These are phyloP conservation scores for Botrytis elliptica DNA, from an alignment of 2,329 filamentous ascomycete species.

Conservation along the genomic window DNA sequence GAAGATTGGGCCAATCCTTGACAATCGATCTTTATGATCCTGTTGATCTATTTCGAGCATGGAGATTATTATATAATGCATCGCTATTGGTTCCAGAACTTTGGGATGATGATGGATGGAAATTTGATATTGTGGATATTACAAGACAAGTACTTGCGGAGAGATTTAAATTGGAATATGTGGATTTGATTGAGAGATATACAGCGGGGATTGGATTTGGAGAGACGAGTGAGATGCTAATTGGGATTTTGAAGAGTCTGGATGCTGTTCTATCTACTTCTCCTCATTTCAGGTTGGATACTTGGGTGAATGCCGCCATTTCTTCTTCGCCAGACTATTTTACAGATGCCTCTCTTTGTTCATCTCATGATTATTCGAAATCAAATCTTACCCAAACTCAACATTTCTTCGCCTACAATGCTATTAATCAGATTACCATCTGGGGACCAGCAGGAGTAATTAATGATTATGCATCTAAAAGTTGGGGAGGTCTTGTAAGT, in stretches of 20 bases:
- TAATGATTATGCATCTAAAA: constrained; percentile 50
- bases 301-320: background rate
- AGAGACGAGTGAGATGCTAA: background rate
- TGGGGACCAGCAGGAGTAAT: constrained; percentile 51
- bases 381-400: background rate
- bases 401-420: constrained; percentile 42
- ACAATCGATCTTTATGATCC: background rate
- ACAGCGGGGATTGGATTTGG: background rate
- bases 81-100: background rate
- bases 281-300: constrained; percentile 2
- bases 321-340: background rate
- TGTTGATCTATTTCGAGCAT: background rate
- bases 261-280: background rate
- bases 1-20: background rate
- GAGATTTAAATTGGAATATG: background rate
- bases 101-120: background rate
- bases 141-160: background rate
- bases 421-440: constrained; percentile 51
- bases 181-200: background rate
- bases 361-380: background rate
- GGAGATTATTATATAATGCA: background rate
- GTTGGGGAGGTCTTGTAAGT: constrained; percentile 48
- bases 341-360: background rate
- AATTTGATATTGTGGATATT: constrained; percentile 8
- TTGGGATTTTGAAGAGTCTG: background rate